phyloP scores from a whole-genome alignment of 305 asterid genomes.

The Solanum hybrid region DNA sequence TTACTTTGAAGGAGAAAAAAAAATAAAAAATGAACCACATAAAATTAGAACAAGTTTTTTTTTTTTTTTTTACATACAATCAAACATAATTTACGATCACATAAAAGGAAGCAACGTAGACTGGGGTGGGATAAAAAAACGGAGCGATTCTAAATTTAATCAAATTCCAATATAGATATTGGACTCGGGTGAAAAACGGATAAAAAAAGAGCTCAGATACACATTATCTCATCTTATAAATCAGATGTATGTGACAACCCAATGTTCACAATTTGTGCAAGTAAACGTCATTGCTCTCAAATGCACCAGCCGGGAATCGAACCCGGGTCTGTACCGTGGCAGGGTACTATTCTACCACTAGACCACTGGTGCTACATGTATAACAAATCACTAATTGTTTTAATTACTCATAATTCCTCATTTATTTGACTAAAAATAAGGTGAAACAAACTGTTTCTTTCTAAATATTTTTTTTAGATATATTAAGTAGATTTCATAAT shows the following conservation, averaged over 20 bases:
- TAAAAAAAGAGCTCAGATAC: neutral
- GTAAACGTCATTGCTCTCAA: neutral
- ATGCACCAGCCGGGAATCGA: constrained; percentile 70
- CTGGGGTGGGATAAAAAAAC: no score
- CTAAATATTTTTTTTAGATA: no score
- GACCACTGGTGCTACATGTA: neutral
- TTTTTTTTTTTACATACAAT: neutral
- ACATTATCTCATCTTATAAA: neutral
- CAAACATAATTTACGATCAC: neutral
- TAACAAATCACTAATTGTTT: neutral
- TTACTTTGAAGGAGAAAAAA: neutral
- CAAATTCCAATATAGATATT: neutral
- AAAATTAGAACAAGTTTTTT: no score
- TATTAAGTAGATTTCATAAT: neutral
- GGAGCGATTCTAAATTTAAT: neutral
- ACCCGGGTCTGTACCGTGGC: constrained; percentile 80
- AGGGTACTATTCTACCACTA: constrained; percentile 31
- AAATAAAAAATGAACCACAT: neutral
- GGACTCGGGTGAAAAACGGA: neutral
- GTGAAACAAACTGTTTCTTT: no score
- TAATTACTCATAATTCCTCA: no score
- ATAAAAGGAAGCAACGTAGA: neutral
- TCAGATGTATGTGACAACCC: neutral
- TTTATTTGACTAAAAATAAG: no score
- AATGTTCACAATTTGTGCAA: neutral